Conservation (phyloP, 1,139 yeast species). For the Eremothecium cymbalariae region DNA sequence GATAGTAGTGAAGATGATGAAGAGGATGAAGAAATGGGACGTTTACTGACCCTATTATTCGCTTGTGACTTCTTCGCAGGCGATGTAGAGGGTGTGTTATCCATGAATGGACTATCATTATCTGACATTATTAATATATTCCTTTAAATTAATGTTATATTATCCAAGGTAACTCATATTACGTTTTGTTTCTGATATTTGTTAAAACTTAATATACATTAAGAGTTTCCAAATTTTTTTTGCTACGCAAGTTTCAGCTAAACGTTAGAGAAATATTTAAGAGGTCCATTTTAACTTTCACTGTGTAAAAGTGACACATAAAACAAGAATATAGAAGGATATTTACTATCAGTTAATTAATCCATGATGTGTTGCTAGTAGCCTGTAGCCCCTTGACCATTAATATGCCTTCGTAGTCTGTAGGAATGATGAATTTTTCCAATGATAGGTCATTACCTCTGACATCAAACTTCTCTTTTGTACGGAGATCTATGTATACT, state of each 20-base stretch:
- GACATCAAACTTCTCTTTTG: conserved; percentile 56
- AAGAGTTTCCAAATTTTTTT: too few relatives aligned
- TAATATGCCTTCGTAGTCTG: conserved; percentile 28
- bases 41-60: conserved; percentile 17
- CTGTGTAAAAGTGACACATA: too few relatives aligned
- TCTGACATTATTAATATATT: conserved; percentile 1
- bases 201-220: too few relatives aligned
- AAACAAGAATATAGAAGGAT: too few relatives aligned
- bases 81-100: conserved; percentile 29
- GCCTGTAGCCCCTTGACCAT: conserved; percentile 14
- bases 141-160: too few relatives aligned
- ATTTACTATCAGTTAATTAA: too few relatives aligned
- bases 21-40: conserved; percentile 19
- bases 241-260: too few relatives aligned
- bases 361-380: too few relatives aligned
- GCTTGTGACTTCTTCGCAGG: conserved; percentile 20
- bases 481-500: conserved; percentile 56
- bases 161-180: too few relatives aligned
- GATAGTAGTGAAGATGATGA: conserved; percentile 21
- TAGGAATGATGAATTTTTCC: conserved; percentile 25
- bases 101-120: conserved; percentile 25
- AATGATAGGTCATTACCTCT: conserved; percentile 40
- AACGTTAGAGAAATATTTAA: too few relatives aligned
- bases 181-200: too few relatives aligned
- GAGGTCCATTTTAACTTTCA: too few relatives aligned